Percentiles rank a stretch among this genome's conserved stretches.
These are phyloP conservation scores for Ophiosphaerella korrae DNA, from an alignment of 2,329 filamentous ascomycete species.

Conservation along the genomic window DNA sequence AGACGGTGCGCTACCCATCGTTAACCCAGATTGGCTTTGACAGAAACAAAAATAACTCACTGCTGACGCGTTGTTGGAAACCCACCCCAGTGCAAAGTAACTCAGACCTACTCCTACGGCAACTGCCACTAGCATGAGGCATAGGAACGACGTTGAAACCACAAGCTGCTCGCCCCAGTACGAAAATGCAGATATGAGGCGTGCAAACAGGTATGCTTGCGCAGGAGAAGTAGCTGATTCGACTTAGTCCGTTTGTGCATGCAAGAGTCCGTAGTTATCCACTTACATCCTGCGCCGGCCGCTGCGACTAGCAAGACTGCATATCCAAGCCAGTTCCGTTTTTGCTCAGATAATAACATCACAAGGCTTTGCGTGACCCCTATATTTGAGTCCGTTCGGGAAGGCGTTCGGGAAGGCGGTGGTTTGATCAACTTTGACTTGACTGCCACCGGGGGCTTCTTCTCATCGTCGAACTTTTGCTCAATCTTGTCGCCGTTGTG, in stretches of 20 bases:
- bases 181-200: slow-evolving; percentile 28
- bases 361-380: slow-evolving; percentile 6
- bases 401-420: neutral
- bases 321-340: slow-evolving; percentile 17
- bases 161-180: slow-evolving; percentile 22
- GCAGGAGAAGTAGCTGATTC: slow-evolving; percentile 21
- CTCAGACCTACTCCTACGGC: slow-evolving; percentile 26
- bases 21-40: neutral
- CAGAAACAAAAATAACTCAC: slow-evolving; percentile 11
- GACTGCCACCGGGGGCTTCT: neutral
- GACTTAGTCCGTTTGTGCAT: neutral
- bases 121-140: slow-evolving; percentile 51
- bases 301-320: slow-evolving; percentile 22
- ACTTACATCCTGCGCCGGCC: slow-evolving; percentile 27
- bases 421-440: neutral
- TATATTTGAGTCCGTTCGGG: neutral
- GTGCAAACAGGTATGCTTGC: slow-evolving; percentile 30
- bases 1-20: slow-evolving; percentile 44
- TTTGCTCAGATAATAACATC: slow-evolving; percentile 25
- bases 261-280: neutral
- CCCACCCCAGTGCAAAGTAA: slow-evolving; percentile 30
- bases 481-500: neutral
- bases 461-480: slow-evolving; percentile 22
- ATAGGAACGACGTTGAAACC: slow-evolving; percentile 30
- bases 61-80: slow-evolving; percentile 28